Conservation (phyloP, 2,329 filamentous ascomycete genomes). For the Zymoseptoria pseudotritici region DNA sequence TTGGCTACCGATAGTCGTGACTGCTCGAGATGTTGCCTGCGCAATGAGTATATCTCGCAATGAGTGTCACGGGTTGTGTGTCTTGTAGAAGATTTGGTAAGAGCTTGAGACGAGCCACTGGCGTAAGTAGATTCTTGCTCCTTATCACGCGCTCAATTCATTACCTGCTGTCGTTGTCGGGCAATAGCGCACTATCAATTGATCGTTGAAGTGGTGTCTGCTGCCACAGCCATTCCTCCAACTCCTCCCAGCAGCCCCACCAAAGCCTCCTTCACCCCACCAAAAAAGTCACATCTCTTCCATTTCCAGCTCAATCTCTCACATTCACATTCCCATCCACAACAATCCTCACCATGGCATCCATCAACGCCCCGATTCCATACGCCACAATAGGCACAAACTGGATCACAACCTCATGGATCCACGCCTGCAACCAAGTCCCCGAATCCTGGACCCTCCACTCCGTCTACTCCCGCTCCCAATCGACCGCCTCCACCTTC, state of each 20-base stretch:
- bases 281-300: not conserved
- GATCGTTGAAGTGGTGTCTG: not conserved
- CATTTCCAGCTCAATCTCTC: not conserved
- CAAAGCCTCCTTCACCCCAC: not conserved
- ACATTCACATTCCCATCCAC: not conserved
- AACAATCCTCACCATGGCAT: not conserved
- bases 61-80: too few relatives aligned
- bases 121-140: not conserved
- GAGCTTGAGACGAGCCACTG: not conserved
- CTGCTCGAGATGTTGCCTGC: too few relatives aligned
- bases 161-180: not conserved
- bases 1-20: too few relatives aligned
- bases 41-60: too few relatives aligned
- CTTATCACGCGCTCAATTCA: not conserved
- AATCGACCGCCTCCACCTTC: slow-evolving; percentile 37
- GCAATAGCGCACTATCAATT: not conserved
- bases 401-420: slow-evolving; percentile 46
- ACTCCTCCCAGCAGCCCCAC: not conserved
- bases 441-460: slow-evolving; percentile 37
- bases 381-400: slow-evolving; percentile 42
- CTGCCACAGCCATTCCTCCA: not conserved
- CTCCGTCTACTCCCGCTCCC: slow-evolving; percentile 41
- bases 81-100: too few relatives aligned
- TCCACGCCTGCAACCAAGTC: slow-evolving; percentile 35
- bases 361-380: slow-evolving; percentile 27